phyloP scores from a whole-genome alignment of 768 basidiomycete genomes.

The Tephrocybe sp. region DNA sequence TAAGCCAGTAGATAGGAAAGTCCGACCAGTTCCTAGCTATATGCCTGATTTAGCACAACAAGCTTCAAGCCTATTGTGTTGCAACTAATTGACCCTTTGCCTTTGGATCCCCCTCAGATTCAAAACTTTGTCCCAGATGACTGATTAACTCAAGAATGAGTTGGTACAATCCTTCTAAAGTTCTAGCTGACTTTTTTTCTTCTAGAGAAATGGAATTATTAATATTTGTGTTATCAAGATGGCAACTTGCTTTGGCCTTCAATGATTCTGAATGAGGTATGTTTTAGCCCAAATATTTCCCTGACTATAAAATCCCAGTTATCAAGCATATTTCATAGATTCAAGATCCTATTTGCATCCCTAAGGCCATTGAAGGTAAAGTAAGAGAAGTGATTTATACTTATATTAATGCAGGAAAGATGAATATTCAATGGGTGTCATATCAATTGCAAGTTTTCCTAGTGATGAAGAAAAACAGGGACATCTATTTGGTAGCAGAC shows the following conservation, averaged over 20 bases:
- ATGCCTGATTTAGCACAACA: too few relatives aligned
- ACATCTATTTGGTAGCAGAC: background rate
- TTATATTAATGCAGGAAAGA: constrained; percentile 19
- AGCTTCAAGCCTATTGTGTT: constrained; percentile 17
- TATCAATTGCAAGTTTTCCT: background rate
- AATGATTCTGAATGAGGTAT: constrained; percentile 26
- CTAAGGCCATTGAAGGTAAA: constrained; percentile 22
- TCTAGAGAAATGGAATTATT: constrained; percentile 19
- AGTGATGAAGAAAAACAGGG: background rate
- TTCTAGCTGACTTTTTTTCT: constrained; percentile 4
- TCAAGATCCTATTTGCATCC: constrained; percentile 22
- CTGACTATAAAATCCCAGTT: constrained; percentile 30
- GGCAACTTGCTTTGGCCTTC: constrained; percentile 23
- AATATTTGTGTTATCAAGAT: constrained; percentile 16
- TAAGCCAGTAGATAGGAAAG: constrained; percentile 25
- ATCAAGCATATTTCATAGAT: constrained; percentile 35
- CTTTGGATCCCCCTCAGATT: constrained; percentile 3
- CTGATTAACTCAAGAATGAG: constrained; percentile 13
- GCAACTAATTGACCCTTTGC: constrained; percentile 13
- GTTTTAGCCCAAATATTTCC: constrained; percentile 29
- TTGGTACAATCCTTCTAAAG: constrained; percentile 14
- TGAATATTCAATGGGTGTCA: constrained; percentile 13
- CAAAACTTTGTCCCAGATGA: constrained; percentile 8
- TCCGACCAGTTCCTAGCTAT: constrained; percentile 23
- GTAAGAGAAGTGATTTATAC: constrained; percentile 22